Conservation (phyloP, 768 basidiomycete species). For the Fistulinella prunicolor region DNA sequence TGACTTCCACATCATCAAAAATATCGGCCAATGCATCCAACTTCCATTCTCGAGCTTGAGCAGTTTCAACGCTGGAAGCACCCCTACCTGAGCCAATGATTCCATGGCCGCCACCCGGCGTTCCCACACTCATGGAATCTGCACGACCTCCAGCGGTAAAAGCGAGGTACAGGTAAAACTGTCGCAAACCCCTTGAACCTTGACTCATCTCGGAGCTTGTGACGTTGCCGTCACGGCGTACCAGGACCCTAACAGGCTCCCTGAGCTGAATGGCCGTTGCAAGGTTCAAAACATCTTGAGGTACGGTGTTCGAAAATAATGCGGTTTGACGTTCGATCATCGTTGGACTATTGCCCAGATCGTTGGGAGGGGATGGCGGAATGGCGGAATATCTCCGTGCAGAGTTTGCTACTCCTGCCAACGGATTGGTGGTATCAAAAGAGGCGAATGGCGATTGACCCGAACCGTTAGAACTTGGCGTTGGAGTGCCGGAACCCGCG, state of each 20-base stretch:
- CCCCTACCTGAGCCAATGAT: slow-evolving; percentile 94
- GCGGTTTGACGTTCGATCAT: slow-evolving; percentile 83
- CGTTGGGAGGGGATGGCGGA: slow-evolving; percentile 44
- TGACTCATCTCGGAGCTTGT: slow-evolving; percentile 65
- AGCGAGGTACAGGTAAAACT: slow-evolving; percentile 95
- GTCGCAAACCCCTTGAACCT: slow-evolving; percentile 81
- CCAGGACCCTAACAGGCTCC: slow-evolving; percentile 97
- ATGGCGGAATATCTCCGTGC: slow-evolving; percentile 62
- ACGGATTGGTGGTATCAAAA: slow-evolving; percentile 42
- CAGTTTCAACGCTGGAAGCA: slow-evolving; percentile 75
- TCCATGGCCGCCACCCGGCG: slow-evolving; percentile 62
- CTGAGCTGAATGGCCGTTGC: slow-evolving; percentile 90
- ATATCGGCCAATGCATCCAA: slow-evolving; percentile 88
- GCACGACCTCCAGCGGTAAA: slow-evolving; percentile 84
- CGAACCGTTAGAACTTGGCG: slow-evolving; percentile 30
- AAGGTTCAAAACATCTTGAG: slow-evolving; percentile 95
- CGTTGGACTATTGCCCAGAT: slow-evolving; percentile 31
- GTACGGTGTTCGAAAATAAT: slow-evolving; percentile 97
- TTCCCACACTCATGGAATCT: slow-evolving; percentile 43
- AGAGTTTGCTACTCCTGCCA: slow-evolving; percentile 34
- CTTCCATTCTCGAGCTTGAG: slow-evolving; percentile 92
- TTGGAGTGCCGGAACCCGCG: slow-evolving; percentile 34
- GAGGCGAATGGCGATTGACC: slow-evolving; percentile 44
- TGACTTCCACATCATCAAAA: slow-evolving; percentile 81
- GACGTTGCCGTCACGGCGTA: slow-evolving; percentile 85